Conservation (phyloP, 768 basidiomycete genomes). For the Mycena amicta region DNA sequence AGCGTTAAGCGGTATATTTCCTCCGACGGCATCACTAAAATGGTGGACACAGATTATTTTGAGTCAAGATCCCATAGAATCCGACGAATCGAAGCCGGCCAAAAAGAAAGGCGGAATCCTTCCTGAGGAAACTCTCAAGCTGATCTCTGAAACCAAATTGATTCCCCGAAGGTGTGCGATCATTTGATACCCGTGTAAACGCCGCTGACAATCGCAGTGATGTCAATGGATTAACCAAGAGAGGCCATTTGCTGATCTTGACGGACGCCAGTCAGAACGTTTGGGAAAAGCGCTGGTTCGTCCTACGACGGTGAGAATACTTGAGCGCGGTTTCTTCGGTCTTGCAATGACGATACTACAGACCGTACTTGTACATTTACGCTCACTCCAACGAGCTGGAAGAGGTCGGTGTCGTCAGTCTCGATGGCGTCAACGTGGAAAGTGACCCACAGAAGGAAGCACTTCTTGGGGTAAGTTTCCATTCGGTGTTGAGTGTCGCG, state of each 20-base stretch:
- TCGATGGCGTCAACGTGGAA: slow-evolving; percentile 83
- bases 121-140: slow-evolving; percentile 58
- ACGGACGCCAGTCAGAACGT: slow-evolving; percentile 75
- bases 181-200: slow-evolving; percentile 5
- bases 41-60: slow-evolving; percentile 65
- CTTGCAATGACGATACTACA: slow-evolving; percentile 32
- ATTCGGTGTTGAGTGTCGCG: slow-evolving; percentile 5
- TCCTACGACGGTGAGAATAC: slow-evolving; percentile 69
- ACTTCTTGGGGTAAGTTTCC: slow-evolving; percentile 75
- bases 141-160: slow-evolving; percentile 72
- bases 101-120: slow-evolving; percentile 37
- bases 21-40: slow-evolving; percentile 2
- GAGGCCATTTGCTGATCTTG: slow-evolving; percentile 80
- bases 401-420: slow-evolving; percentile 80
- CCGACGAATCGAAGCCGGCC: slow-evolving; percentile 44
- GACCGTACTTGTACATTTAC: slow-evolving; percentile 91
- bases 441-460: slow-evolving; percentile 84
- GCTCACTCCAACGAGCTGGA: slow-evolving; percentile 82
- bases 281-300: slow-evolving; percentile 89
- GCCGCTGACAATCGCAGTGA: slow-evolving; percentile 53
- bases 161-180: slow-evolving; percentile 71
- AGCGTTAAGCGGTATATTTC: slow-evolving; percentile 12
- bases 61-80: slow-evolving; percentile 67
- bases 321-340: background rate
- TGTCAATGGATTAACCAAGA: slow-evolving; percentile 67